Conservation (phyloP, 495 filamentous ascomycete genomes). For the Cercophora newfieldiana region DNA sequence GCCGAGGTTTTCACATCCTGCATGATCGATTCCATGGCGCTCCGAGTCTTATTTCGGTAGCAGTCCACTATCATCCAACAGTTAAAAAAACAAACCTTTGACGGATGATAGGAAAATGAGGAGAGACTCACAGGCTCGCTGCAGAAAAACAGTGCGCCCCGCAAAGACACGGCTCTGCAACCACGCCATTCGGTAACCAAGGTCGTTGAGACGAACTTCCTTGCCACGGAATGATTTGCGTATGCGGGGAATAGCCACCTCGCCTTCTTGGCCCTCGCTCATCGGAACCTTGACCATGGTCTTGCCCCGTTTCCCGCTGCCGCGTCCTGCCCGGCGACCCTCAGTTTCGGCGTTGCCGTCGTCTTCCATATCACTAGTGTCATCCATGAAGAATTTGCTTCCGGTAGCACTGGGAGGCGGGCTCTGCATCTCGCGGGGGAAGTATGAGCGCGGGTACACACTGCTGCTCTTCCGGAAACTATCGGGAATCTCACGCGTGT, state of each 20-base stretch:
- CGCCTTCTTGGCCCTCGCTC: constrained; percentile 62
- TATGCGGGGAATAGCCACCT: constrained; percentile 72
- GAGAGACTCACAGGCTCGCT: constrained; percentile 78
- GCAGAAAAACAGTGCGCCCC: constrained; percentile 81
- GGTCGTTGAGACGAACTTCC: constrained; percentile 84
- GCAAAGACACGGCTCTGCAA: constrained; percentile 86
- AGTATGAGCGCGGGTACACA: constrained; percentile 88
- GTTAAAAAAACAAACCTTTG: constrained; percentile 8
- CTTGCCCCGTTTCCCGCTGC: constrained; percentile 28
- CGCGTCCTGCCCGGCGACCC: constrained; percentile 34
- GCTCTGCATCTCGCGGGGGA: constrained; percentile 81
- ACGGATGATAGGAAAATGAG: background rate
- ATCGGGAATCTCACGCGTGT: constrained; percentile 92
- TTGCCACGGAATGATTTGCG: constrained; percentile 65
- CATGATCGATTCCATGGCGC: constrained; percentile 70
- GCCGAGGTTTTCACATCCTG: constrained; percentile 70
- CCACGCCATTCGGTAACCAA: constrained; percentile 96
- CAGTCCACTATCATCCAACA: constrained; percentile 68
- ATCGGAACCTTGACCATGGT: constrained; percentile 61
- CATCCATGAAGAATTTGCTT: constrained; percentile 65
- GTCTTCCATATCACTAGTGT: constrained; percentile 51
- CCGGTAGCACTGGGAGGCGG: constrained; percentile 66
- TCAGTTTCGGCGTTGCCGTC: constrained; percentile 59
- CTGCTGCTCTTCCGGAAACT: constrained; percentile 85
- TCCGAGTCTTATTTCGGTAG: constrained; percentile 90